Percentiles rank a stretch among this genome's conserved stretches.
Conservation (phyloP, 768 basidiomycete genomes). For the Mycena alexandri region DNA sequence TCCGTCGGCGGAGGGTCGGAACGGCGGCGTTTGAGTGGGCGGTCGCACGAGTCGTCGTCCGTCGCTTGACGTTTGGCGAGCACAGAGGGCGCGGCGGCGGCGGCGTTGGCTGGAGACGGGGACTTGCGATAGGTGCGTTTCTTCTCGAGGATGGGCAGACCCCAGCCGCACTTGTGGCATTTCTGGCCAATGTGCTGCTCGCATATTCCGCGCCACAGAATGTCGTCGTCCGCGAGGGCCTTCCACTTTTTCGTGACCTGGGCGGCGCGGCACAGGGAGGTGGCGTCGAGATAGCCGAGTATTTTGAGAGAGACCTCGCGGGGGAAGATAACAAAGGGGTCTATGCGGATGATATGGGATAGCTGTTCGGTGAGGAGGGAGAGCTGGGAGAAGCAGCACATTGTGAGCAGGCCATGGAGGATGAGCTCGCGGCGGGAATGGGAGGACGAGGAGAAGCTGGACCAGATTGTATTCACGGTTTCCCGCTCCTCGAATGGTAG, state of each 20-base stretch:
- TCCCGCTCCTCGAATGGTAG: slow-evolving; percentile 89
- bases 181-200: slow-evolving; percentile 98
- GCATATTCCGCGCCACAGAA: slow-evolving; percentile 96
- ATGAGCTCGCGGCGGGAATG: slow-evolving; percentile 93
- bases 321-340: slow-evolving; percentile 92
- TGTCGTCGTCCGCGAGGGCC: slow-evolving; percentile 91
- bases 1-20: slow-evolving; percentile 45
- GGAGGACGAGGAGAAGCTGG: slow-evolving; percentile 94
- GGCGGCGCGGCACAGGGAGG: slow-evolving; percentile 92
- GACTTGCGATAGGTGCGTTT: slow-evolving; percentile 62
- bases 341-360: slow-evolving; percentile 92
- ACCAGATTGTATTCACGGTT: slow-evolving; percentile 93
- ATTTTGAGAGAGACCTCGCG: slow-evolving; percentile 91
- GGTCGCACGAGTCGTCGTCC: slow-evolving; percentile 48
- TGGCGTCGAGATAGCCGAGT: slow-evolving; percentile 91
- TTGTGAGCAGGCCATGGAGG: slow-evolving; percentile 95
- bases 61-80: slow-evolving; percentile 56
- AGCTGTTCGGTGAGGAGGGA: slow-evolving; percentile 96
- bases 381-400: slow-evolving; percentile 99
- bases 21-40: slow-evolving; percentile 67
- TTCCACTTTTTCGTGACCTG: slow-evolving; percentile 92
- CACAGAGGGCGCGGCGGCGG: slow-evolving; percentile 27
- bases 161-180: slow-evolving; percentile 98
- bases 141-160: slow-evolving; percentile 90
- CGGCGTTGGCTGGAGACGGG: slow-evolving; percentile 28